Evolutionary conservation across 345 rosid genomes (phyloP).

Genomic region (Brassica incana): DNA sequence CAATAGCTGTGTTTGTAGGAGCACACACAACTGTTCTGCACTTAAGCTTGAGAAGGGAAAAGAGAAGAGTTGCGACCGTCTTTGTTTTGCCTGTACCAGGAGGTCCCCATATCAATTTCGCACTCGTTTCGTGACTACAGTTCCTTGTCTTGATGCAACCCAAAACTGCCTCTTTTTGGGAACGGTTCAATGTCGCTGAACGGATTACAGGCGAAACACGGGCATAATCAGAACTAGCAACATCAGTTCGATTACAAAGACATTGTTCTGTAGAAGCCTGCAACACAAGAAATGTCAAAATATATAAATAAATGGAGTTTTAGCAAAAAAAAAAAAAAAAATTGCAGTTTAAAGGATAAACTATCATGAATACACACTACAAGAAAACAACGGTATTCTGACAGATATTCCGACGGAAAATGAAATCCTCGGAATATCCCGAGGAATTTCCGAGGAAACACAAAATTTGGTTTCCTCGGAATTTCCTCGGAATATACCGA

Average conservation of each 20-base stretch:
- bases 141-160: constrained; percentile 18
- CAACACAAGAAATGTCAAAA: background rate
- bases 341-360: no score
- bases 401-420: no score
- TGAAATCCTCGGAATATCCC: no score
- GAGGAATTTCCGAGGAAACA: no score
- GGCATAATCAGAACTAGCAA: background rate
- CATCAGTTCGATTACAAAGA: background rate
- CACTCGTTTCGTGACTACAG: constrained; percentile 28
- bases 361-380: no score
- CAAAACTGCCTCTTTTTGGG: constrained; percentile 41
- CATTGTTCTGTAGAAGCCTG: constrained; percentile 22
- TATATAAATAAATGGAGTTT: no score
- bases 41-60: constrained; percentile 33
- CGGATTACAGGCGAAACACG: constrained; percentile 11
- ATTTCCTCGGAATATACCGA: no score
- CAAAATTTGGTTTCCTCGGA: no score
- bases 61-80: constrained; percentile 37
- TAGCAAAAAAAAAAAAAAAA: no score
- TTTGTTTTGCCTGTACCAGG: constrained; percentile 59
- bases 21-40: constrained; percentile 50
- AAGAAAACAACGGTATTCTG: no score
- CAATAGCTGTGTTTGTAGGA: constrained; percentile 50
- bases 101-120: constrained; percentile 53
- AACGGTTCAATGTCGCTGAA: constrained; percentile 31